Conservation (phyloP, 164 flowering plant species). For the Macadamia tetraphylla region DNA sequence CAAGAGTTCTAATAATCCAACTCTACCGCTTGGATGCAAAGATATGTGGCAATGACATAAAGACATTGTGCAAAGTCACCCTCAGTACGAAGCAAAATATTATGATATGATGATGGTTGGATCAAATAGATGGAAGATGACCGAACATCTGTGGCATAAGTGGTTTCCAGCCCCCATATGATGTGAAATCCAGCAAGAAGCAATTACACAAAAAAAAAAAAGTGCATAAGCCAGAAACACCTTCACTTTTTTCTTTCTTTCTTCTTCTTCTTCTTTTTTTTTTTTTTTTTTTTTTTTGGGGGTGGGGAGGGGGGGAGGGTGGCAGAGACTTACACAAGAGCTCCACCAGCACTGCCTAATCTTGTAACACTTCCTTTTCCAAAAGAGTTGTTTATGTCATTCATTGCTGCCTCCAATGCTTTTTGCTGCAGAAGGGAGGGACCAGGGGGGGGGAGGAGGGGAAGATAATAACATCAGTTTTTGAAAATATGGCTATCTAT, state of each 20-base stretch:
- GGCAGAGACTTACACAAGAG: slow-evolving; percentile 65
- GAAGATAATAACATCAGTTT: background rate
- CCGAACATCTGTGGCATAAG: background rate
- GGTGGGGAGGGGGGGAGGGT: too few species aligned
- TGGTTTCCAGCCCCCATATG: background rate
- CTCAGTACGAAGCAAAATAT: background rate
- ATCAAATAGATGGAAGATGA: background rate
- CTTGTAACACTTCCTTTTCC: slow-evolving; percentile 99
- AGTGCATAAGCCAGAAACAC: slow-evolving; percentile 1
- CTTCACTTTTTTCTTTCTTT: too few species aligned
- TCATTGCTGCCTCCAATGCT: slow-evolving; percentile 97
- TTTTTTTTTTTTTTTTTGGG: too few species aligned
- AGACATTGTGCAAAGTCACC: background rate
- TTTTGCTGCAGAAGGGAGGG: slow-evolving; percentile 58
- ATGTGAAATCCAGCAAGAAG: background rate
- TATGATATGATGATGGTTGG: background rate
- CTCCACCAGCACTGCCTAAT: slow-evolving; percentile 98
- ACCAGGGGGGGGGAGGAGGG: background rate
- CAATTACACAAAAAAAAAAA: background rate
- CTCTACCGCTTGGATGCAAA: background rate
- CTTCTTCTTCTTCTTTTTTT: too few species aligned
- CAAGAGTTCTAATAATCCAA: slow-evolving; percentile 6
- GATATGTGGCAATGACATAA: background rate
- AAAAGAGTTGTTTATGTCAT: slow-evolving; percentile 88
- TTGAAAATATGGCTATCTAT: too few species aligned